Evolutionary conservation across 495 filamentous ascomycete genomes (phyloP), one percentile per base, ranked within the genome.

Genomic region (Sporormia fimetaria): DNA sequence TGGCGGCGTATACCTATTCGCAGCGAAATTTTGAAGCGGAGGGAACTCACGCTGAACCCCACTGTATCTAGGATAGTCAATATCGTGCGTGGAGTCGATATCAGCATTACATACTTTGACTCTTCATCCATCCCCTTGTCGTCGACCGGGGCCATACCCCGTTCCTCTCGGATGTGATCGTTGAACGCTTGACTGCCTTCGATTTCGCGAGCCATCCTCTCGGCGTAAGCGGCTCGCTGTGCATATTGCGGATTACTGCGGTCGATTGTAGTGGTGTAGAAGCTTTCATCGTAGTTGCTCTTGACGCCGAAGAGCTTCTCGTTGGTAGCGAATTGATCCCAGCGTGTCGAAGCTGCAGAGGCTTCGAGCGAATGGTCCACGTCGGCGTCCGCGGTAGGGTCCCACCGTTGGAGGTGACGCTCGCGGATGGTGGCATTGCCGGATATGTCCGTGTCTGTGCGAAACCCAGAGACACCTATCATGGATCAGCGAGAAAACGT

Each of bases 311-410:
- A 96, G 3, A 83, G 75, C 23, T 76, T 71, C 59, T 92, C 80
- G 50, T 98, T 96, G 28, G 69, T 75, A 54, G 83, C 81, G 52
- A 99, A 99, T 57, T 99, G 90, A 58, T 99, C 86, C 90, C 90
- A 99, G 14, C 43, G 49, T 4, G 54, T 37, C 5, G 47, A 33
- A 4, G 39, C 46, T 21, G 59, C 59, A 23, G 67, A 51, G 21
- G 65, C 70, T 49, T 92, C 86, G 21, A 93, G 64, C 28, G 80
- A 79, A 47, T 81, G 58, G 49, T 87, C 76, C 21, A 74, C 54
- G 23, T 68, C 70, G 7, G 66, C 61, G 36, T 74, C 75, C n/a
- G 69, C 61, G 20, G 64, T 46, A n/a, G 85, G 75, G 35, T 84
- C 77, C 90, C 90, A 98, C 35, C 72, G 78, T 56, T 95, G 77